Conservation (phyloP, 225 moss, liverwort and hornwort genomes). For the Straminergon stramineum region DNA sequence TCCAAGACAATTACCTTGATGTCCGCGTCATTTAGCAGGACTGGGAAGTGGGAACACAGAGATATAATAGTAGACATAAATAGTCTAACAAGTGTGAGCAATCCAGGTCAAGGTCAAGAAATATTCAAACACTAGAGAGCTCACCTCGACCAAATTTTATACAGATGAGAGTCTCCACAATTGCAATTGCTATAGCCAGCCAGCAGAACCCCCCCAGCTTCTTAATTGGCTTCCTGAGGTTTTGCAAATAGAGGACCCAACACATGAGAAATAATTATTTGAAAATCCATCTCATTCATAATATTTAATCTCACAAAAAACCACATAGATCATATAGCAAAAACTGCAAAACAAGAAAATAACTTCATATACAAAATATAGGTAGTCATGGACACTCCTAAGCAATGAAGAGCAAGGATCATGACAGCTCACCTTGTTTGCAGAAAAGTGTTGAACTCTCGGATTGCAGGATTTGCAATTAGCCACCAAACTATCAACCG, state of each 20-base stretch:
- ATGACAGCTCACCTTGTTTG: slow-evolving; percentile 53
- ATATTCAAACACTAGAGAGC: not conserved
- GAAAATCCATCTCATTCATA: not conserved
- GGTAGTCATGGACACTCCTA: not conserved
- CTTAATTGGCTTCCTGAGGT: slow-evolving; percentile 60
- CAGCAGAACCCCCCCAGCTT: slow-evolving; percentile 79
- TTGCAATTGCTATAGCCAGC: slow-evolving; percentile 64
- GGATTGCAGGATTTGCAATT: slow-evolving; percentile 82
- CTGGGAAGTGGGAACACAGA: not conserved
- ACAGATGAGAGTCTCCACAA: slow-evolving; percentile 77
- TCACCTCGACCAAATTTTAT: slow-evolving; percentile 84
- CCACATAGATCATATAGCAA: not conserved
- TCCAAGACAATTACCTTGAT: not conserved
- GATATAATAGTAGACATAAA: not conserved
- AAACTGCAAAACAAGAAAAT: not conserved
- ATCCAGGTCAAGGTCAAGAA: not conserved
- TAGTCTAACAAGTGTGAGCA: not conserved
- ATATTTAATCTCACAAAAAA: not conserved
- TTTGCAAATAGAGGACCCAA: not conserved
- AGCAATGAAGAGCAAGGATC: not conserved
- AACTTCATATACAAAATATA: not conserved
- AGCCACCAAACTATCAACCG: slow-evolving; percentile 91
- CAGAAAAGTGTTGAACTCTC: slow-evolving; percentile 85
- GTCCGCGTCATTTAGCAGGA: not conserved
- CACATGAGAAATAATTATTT: not conserved